A percentile compares a stretch with the other conserved stretches of the same genome.
Evolutionary conservation across 1,284 basidiomycete species (phyloP).

Genomic region (Cryptococcus hybrid): DNA sequence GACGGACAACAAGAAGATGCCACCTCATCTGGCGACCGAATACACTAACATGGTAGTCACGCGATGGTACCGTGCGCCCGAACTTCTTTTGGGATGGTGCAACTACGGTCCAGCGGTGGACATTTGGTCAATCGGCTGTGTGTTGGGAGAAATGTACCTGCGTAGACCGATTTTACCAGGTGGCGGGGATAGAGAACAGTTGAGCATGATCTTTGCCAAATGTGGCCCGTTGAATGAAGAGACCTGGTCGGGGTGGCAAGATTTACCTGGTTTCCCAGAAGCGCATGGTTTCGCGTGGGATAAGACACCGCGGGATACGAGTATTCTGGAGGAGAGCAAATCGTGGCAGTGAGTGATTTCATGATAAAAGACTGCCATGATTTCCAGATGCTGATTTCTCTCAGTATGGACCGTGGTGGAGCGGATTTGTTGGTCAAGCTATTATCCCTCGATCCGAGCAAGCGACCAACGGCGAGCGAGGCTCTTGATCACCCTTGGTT

Average conservation of each 20-base stretch:
- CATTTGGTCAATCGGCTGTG: constrained; percentile 98
- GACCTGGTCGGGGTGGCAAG: constrained; percentile 72
- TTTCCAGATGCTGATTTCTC: too few species aligned
- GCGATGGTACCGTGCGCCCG: constrained; percentile 96
- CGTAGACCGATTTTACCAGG: constrained; percentile 86
- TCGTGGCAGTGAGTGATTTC: constrained; percentile 32
- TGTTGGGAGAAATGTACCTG: constrained; percentile 93
- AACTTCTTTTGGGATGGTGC: constrained; percentile 83
- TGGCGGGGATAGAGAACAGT: constrained; percentile 82
- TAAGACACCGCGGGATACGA: constrained; percentile 19
- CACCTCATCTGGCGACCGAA: constrained; percentile 53
- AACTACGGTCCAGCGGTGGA: constrained; percentile 93
- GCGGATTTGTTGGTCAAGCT: constrained; percentile 52
- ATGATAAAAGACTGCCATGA: too few species aligned
- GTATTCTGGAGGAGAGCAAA: constrained; percentile 22
- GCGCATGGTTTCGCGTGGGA: constrained; percentile 44
- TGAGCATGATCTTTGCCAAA: constrained; percentile 83
- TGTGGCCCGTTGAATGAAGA: constrained; percentile 80
- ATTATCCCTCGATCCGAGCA: constrained; percentile 55
- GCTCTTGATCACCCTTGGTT: constrained; percentile 56
- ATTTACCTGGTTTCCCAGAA: constrained; percentile 76
- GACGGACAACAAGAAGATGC: constrained; percentile 47
- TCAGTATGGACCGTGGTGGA: constrained; percentile 37
- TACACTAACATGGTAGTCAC: constrained; percentile 99
- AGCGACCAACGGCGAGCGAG: constrained; percentile 54